These are phyloP conservation scores for Alternaria sp. DNA, from an alignment of 2,329 filamentous ascomycete genomes.

Conservation along the genomic window DNA sequence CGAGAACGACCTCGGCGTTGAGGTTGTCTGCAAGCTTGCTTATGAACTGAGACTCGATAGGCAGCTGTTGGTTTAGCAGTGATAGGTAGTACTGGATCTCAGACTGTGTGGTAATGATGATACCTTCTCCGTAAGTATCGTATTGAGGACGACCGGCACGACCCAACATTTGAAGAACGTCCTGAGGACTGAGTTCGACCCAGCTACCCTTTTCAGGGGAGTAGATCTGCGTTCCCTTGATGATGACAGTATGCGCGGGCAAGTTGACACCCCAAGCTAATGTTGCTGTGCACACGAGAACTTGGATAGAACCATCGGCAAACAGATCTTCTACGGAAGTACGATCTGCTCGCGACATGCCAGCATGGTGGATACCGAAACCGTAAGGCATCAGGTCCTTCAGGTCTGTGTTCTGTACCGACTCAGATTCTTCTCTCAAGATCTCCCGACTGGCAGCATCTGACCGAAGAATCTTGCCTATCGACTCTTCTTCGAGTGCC, in stretches of 20 bases:
- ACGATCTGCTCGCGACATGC: slow-evolving; percentile 94
- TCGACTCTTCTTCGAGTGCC: slow-evolving; percentile 94
- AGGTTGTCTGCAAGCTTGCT: slow-evolving; percentile 94
- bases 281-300: slow-evolving; percentile 97
- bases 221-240: slow-evolving; percentile 98
- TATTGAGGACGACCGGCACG: slow-evolving; percentile 96
- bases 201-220: slow-evolving; percentile 98
- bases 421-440: slow-evolving; percentile 81
- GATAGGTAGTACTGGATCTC: slow-evolving; percentile 99
- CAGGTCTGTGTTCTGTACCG: slow-evolving; percentile 83
- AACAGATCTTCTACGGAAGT: slow-evolving; percentile 96
- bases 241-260: slow-evolving; percentile 96
- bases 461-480: slow-evolving; percentile 91
- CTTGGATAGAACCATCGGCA: slow-evolving; percentile 87
- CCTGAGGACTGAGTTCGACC: slow-evolving; percentile 96
- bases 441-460: slow-evolving; percentile 93
- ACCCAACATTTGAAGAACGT: slow-evolving; percentile 98
- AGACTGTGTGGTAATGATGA: slow-evolving; percentile 94
- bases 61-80: slow-evolving; percentile 93
- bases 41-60: slow-evolving; percentile 95
- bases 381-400: slow-evolving; percentile 96
- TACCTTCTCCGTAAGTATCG: slow-evolving; percentile 97
- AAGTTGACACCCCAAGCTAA: slow-evolving; percentile 98
- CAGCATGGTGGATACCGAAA: slow-evolving; percentile 97
- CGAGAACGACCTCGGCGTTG: slow-evolving; percentile 94